Conservation (phyloP, 257 asterid genomes). For the Solanum microdontum region DNA sequence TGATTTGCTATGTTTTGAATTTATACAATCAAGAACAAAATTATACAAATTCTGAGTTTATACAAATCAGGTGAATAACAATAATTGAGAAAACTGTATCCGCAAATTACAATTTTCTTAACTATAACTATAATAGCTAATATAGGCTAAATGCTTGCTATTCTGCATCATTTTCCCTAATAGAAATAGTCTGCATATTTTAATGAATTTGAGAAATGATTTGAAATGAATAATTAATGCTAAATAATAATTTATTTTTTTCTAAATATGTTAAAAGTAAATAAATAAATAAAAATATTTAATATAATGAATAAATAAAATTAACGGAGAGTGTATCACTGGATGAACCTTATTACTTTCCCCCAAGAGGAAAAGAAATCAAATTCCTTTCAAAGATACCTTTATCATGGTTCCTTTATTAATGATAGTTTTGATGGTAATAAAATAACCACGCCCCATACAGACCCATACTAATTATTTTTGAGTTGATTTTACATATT, state of each 20-base stretch:
- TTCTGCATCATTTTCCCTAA: not conserved
- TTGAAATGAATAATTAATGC: not conserved
- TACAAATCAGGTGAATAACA: no score
- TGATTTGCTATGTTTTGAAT: not conserved
- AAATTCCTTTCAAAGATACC: not conserved
- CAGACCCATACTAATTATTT: not conserved
- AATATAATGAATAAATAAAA: not conserved
- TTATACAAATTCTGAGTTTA: no score
- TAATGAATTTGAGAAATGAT: not conserved
- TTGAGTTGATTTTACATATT: not conserved
- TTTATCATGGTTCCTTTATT: not conserved
- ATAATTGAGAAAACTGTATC: rapidly evolving
- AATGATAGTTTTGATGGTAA: not conserved
- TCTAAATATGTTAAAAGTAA: not conserved
- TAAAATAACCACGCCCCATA: not conserved
- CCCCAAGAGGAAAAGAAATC: not conserved
- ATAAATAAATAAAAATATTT: not conserved
- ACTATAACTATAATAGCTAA: no score
- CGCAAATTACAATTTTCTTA: no score
- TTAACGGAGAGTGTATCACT: not conserved
- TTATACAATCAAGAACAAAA: no score
- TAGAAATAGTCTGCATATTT: not conserved
- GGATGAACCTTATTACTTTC: not conserved
- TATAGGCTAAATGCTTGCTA: not conserved
- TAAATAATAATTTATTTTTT: not conserved